Evolutionary conservation across 2,329 filamentous ascomycete genomes (phyloP).

Genomic region (Onygenales sp.): DNA sequence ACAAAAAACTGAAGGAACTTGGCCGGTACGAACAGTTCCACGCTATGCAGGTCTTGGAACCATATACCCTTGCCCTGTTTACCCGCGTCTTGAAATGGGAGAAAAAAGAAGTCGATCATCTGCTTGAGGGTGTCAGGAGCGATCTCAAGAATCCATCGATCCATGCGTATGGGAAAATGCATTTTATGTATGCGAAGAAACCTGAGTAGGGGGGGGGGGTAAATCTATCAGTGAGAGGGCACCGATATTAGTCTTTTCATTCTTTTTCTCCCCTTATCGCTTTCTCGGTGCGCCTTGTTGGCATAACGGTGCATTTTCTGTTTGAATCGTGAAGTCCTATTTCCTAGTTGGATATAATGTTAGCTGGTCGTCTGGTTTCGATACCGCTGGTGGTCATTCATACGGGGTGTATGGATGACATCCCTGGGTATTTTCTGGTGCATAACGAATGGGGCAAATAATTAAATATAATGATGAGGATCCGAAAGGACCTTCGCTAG

Average conservation of each 20-base stretch:
- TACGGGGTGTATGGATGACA: no score
- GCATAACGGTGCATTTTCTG: no score
- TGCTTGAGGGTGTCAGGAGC: neutral
- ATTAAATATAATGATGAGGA: no score
- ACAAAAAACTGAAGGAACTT: slow-evolving; percentile 3
- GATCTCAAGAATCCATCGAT: slow-evolving; percentile 7
- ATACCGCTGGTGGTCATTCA: no score
- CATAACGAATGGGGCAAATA: no score
- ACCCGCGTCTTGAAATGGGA: slow-evolving; percentile 1
- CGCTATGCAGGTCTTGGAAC: slow-evolving; percentile 7
- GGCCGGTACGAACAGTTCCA: slow-evolving; percentile 1
- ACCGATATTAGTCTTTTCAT: neutral
- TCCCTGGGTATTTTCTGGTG: no score
- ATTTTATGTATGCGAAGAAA: slow-evolving; percentile 3
- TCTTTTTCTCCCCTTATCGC: neutral
- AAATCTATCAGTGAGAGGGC: neutral
- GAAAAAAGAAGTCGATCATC: neutral
- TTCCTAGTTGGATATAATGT: no score
- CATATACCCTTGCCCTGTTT: slow-evolving; percentile 10
- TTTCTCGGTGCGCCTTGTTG: neutral
- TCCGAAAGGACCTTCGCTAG: no score
- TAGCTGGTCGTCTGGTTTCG: no score
- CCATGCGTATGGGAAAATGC: slow-evolving; percentile 5
- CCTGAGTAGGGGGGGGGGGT: neutral
- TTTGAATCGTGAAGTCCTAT: no score